phyloP scores from a whole-genome alignment of 2,329 filamentous ascomycete genomes.

The Aspergillus sclerotialis region DNA sequence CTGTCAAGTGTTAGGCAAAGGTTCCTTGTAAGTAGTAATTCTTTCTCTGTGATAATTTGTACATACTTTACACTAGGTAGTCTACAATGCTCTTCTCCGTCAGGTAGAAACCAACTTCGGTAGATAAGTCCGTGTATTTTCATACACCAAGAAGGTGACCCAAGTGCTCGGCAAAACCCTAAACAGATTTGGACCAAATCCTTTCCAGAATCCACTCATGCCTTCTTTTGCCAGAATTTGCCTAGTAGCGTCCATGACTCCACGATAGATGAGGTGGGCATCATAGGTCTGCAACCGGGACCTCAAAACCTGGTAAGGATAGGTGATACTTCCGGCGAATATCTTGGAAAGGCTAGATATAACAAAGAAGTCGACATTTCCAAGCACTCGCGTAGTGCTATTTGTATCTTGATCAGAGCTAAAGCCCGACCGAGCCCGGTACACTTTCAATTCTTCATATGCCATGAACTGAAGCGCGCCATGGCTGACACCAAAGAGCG shows the following conservation, averaged over 20 bases:
- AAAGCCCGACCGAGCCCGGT: slow-evolving; percentile 40
- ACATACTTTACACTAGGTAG: too few relatives aligned
- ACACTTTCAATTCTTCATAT: slow-evolving; percentile 69
- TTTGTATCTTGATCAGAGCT: not conserved
- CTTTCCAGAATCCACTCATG: slow-evolving; percentile 79
- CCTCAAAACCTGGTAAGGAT: slow-evolving; percentile 89
- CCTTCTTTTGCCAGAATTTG: slow-evolving; percentile 78
- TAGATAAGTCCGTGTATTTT: slow-evolving; percentile 78
- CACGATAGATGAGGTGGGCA: slow-evolving; percentile 65
- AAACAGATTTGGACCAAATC: slow-evolving; percentile 79
- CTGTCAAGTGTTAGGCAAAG: too few relatives aligned
- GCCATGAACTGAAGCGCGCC: slow-evolving; percentile 94
- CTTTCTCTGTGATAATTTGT: too few relatives aligned
- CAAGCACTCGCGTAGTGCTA: slow-evolving; percentile 37
- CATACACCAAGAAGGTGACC: slow-evolving; percentile 94
- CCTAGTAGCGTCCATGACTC: slow-evolving; percentile 62
- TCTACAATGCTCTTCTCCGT: too few relatives aligned
- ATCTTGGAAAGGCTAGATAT: slow-evolving; percentile 78
- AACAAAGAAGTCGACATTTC: slow-evolving; percentile 69
- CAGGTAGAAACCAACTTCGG: slow-evolving; percentile 36
- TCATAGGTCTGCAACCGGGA: slow-evolving; percentile 85
- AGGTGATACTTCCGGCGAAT: slow-evolving; percentile 81
- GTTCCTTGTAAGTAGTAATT: too few relatives aligned
- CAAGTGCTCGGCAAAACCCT: slow-evolving; percentile 90
- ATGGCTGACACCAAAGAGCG: slow-evolving; percentile 79